Percentiles rank a stretch among this genome's conserved stretches.
These are phyloP conservation scores for Diaporthe sp. DNA, from an alignment of 2,329 filamentous ascomycete genomes.

Conservation along the genomic window DNA sequence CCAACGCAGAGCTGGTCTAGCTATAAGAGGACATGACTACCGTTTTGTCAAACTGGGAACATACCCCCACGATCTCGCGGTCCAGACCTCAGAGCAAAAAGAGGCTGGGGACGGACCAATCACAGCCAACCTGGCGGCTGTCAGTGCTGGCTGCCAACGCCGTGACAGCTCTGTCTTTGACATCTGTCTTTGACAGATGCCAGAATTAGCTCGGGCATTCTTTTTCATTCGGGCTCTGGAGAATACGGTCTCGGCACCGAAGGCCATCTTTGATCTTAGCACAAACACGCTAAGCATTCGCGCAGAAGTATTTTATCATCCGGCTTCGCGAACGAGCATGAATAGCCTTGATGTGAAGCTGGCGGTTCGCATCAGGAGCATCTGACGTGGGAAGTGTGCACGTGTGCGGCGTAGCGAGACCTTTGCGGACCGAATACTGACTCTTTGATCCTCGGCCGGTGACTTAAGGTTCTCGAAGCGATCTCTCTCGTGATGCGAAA, in stretches of 20 bases:
- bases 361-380: not conserved
- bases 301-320: not conserved
- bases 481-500: not conserved
- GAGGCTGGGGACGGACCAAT: conserved; percentile 18
- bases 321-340: not conserved
- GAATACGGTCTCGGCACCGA: conserved; percentile 11
- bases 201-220: conserved; percentile 5
- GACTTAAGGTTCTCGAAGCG: not conserved
- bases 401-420: conserved; percentile 5
- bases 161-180: conserved; percentile 28
- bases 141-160: conserved; percentile 27
- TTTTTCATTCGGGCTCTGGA: conserved; percentile 19
- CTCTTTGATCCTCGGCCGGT: conserved; percentile 8
- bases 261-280: not conserved
- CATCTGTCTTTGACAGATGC: conserved; percentile 27
- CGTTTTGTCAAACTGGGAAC: conserved; percentile 8
- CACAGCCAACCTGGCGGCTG: conserved; percentile 32
- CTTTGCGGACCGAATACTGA: conserved; percentile 2
- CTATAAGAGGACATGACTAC: conserved; percentile 14
- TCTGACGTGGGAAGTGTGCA: not conserved
- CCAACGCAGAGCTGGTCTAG: not conserved
- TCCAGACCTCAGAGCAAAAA: conserved; percentile 31
- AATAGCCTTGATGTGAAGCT: not conserved
- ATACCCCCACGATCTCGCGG: conserved; percentile 33
- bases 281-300: conserved; percentile 21